These are phyloP conservation scores for Gnaphalium uliginosum DNA, from an alignment of 129 eudicot species.

Conservation along the genomic window DNA sequence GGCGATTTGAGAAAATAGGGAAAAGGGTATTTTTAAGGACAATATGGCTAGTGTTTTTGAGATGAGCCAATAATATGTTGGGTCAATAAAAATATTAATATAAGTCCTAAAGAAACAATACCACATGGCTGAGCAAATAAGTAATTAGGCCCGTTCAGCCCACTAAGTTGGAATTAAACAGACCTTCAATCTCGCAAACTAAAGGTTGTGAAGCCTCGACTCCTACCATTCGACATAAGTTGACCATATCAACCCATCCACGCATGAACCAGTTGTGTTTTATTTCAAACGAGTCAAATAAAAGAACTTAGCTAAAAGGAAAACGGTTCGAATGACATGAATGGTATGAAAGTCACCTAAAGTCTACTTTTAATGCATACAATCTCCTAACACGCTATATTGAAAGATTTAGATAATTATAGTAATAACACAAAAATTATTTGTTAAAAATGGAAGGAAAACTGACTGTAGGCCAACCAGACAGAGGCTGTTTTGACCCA, in stretches of 20 bases:
- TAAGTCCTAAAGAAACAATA: background rate
- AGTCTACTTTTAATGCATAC: background rate
- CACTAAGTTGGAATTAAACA: background rate
- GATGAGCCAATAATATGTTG: background rate
- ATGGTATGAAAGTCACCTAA: background rate
- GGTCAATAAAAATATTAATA: background rate
- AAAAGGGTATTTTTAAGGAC: too few species aligned
- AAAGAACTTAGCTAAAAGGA: background rate
- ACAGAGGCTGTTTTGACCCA: background rate
- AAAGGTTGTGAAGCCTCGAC: background rate
- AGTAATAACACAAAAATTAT: background rate
- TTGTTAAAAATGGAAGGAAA: background rate
- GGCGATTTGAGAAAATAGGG: background rate
- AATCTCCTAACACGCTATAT: background rate
- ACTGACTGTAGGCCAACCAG: background rate
- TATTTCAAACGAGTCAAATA: background rate
- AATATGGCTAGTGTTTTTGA: background rate
- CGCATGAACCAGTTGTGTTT: background rate
- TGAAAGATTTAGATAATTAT: background rate
- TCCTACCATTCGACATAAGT: background rate
- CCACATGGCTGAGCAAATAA: background rate
- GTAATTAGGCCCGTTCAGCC: background rate
- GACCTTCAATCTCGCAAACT: background rate
- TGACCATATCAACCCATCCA: background rate
- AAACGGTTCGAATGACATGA: background rate